A percentile compares a stretch with the other conserved stretches of the same genome.
These are phyloP conservation scores for Hygrocybe punicea DNA, from an alignment of 768 basidiomycete genomes.

Conservation along the genomic window DNA sequence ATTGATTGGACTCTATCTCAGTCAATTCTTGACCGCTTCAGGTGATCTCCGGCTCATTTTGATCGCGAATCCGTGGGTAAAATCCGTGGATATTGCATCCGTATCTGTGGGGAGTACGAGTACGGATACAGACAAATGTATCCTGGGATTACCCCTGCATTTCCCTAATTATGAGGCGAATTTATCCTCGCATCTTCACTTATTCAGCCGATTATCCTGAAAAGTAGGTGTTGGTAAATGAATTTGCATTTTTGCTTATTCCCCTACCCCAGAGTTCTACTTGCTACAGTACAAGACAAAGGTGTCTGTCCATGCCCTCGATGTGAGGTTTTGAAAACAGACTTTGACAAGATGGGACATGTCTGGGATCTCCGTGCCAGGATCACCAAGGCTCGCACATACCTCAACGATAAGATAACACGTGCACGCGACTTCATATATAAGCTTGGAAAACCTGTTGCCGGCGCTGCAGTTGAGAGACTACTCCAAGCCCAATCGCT, in stretches of 20 bases:
- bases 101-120: too few relatives aligned
- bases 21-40: too few relatives aligned
- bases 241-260: constrained; percentile 4
- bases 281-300: constrained; percentile 15
- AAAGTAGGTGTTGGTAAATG: constrained; percentile 20
- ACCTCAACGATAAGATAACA: background rate
- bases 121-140: too few relatives aligned
- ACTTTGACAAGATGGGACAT: constrained; percentile 3
- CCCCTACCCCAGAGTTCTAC: constrained; percentile 19
- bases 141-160: too few relatives aligned
- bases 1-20: too few relatives aligned
- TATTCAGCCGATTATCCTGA: constrained; percentile 34
- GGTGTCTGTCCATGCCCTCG: constrained; percentile 23
- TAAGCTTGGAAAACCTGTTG: background rate
- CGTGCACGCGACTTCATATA: background rate
- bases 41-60: too few relatives aligned
- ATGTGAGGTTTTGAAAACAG: constrained; percentile 3
- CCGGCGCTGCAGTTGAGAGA: background rate
- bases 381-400: background rate
- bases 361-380: background rate
- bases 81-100: too few relatives aligned
- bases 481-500: too few relatives aligned
- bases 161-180: constrained; percentile 14
- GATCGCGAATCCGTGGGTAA: too few relatives aligned
- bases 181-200: constrained; percentile 27